These are phyloP conservation scores for Lycium ferocissimum DNA, from an alignment of 257 asterid genomes.

Conservation along the genomic window DNA sequence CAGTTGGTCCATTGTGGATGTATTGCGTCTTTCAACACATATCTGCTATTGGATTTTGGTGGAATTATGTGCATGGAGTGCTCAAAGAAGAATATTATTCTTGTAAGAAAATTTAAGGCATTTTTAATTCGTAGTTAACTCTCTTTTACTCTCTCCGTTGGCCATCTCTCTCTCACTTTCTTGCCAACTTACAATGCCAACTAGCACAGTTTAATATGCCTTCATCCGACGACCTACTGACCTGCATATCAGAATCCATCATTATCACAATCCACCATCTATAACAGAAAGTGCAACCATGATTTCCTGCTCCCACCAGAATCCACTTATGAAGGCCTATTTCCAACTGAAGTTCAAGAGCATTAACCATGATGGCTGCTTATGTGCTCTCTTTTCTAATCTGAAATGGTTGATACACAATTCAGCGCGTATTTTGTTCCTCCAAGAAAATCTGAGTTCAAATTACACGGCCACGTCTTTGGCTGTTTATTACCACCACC, in stretches of 20 bases:
- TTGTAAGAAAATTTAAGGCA: conserved; percentile 52
- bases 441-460: neutral
- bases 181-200: neutral
- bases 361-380: neutral
- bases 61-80: conserved; percentile 87
- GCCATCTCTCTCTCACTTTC: conserved; percentile 16
- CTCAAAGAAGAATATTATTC: conserved; percentile 63
- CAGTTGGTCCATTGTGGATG: conserved; percentile 93
- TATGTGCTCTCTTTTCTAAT: neutral
- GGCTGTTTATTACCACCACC: neutral
- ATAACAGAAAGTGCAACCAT: neutral
- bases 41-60: conserved; percentile 73
- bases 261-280: conserved; percentile 7
- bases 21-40: conserved; percentile 68
- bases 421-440: neutral
- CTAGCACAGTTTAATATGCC: neutral
- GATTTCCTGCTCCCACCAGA: neutral
- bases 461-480: neutral
- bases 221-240: neutral
- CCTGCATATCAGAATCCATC: neutral
- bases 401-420: conserved; percentile 1
- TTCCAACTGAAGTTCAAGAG: neutral
- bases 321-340: neutral
- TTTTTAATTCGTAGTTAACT: conserved; percentile 23
- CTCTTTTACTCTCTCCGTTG: neutral